Conservation (phyloP, 371 early-diverging fungal species). For the Rhizopus delemar region DNA sequence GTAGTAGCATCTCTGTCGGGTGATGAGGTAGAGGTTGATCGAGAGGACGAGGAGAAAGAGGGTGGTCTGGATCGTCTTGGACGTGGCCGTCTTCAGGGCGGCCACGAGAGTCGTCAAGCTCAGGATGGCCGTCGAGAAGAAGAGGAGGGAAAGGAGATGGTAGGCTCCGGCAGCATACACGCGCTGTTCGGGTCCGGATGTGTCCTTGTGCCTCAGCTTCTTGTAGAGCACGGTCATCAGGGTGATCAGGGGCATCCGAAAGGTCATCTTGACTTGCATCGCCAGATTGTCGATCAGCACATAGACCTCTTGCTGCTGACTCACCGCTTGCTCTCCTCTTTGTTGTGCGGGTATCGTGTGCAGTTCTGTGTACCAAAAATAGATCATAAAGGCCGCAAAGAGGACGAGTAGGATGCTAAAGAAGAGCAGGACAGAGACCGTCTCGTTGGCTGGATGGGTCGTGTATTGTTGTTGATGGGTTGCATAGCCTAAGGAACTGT, state of each 20-base stretch:
- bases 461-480: slow-evolving; percentile 49
- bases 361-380: slow-evolving; percentile 55
- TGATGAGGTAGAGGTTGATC: slow-evolving; percentile 55
- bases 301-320: slow-evolving; percentile 51
- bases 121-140: slow-evolving; percentile 31
- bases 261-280: slow-evolving; percentile 39
- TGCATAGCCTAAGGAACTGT: slow-evolving; percentile 44
- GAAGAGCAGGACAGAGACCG: slow-evolving; percentile 47
- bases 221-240: slow-evolving; percentile 35
- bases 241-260: slow-evolving; percentile 40
- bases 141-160: slow-evolving; percentile 41
- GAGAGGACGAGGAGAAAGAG: slow-evolving; percentile 56
- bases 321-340: slow-evolving; percentile 44
- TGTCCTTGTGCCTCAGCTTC: background rate
- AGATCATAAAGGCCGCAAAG: slow-evolving; percentile 40
- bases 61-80: slow-evolving; percentile 40
- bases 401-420: slow-evolving; percentile 42
- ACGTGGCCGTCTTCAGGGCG: slow-evolving; percentile 21
- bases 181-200: slow-evolving; percentile 10
- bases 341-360: slow-evolving; percentile 45
- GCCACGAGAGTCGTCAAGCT: slow-evolving; percentile 40
- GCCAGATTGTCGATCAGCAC: slow-evolving; percentile 46
- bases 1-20: slow-evolving; percentile 56
- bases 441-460: slow-evolving; percentile 29
- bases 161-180: slow-evolving; percentile 38